Percentiles rank a stretch among this genome's conserved stretches.
Evolutionary conservation across 768 basidiomycete genomes (phyloP).

Genomic region (Trametes gibbosa): DNA sequence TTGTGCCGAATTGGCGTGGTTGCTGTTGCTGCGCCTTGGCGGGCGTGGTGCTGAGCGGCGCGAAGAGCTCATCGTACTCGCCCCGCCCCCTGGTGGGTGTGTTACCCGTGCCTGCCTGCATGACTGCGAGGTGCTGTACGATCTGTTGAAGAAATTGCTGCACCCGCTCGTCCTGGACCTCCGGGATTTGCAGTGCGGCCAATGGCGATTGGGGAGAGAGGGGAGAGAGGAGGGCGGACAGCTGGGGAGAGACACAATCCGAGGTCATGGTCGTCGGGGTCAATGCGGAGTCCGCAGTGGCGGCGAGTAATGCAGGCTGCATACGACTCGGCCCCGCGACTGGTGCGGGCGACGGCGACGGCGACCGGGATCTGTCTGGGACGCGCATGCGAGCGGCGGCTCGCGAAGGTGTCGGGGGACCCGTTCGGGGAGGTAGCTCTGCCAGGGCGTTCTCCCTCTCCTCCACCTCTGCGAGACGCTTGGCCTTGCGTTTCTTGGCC

Average conservation of each 20-base stretch:
- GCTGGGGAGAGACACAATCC: not conserved
- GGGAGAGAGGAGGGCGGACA: not conserved
- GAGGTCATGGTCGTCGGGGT: conserved; percentile 3
- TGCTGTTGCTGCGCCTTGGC: not conserved
- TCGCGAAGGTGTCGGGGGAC: conserved; percentile 61
- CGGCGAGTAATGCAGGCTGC: conserved; percentile 9
- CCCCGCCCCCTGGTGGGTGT: not conserved
- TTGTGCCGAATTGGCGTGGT: conserved; percentile 19
- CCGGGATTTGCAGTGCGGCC: conserved; percentile 45
- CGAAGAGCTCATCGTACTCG: conserved; percentile 17
- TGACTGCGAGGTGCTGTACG: conserved; percentile 71
- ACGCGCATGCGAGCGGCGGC: conserved; percentile 36
- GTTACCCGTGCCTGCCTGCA: conserved; percentile 40
- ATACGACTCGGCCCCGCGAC: conserved; percentile 10
- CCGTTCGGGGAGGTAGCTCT: conserved; percentile 49
- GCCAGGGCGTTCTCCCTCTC: conserved; percentile 15
- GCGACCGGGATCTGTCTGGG: conserved; percentile 14
- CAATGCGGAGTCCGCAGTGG: not conserved
- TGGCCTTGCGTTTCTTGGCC: conserved; percentile 34
- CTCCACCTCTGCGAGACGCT: conserved; percentile 18
- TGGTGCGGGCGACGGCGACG: conserved; percentile 14
- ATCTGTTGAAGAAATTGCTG: conserved; percentile 87
- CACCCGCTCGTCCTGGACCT: conserved; percentile 70
- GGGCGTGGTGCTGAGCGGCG: conserved; percentile 11
- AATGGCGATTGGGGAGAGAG: conserved; percentile 3